A percentile compares a stretch with the other conserved stretches of the same genome.
These are phyloP conservation scores for Pelargonium fulgidum DNA, from an alignment of 441 rosid species.

Conservation along the genomic window DNA sequence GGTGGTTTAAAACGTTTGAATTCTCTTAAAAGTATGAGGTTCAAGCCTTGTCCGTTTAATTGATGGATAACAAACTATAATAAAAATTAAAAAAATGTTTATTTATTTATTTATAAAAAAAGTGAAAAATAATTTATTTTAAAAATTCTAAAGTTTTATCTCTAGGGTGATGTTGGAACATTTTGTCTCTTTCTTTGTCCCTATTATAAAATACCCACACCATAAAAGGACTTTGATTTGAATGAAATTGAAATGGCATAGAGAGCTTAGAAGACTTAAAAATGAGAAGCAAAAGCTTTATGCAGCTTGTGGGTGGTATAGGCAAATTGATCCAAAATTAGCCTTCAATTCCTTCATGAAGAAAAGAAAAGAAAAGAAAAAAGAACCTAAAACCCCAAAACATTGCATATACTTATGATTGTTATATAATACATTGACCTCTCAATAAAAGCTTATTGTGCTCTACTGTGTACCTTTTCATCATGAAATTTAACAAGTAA, in stretches of 20 bases:
- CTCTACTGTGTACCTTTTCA: background rate
- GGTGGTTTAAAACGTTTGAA: too few relatives aligned
- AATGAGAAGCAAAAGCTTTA: background rate
- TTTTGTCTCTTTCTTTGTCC: background rate
- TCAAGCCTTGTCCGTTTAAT: too few relatives aligned
- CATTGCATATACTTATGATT: background rate
- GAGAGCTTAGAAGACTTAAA: background rate
- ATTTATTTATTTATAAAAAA: too few relatives aligned
- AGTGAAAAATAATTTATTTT: too few relatives aligned
- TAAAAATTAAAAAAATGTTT: too few relatives aligned
- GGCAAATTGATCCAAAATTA: too few relatives aligned
- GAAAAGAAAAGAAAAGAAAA: background rate
- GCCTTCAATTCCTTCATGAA: slow-evolving; percentile 6
- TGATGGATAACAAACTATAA: too few relatives aligned
- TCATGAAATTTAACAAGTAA: background rate
- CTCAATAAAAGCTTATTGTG: slow-evolving; percentile 1
- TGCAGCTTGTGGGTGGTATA: background rate
- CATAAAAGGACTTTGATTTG: slow-evolving; percentile 1
- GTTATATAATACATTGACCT: background rate
- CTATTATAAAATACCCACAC: slow-evolving; percentile 5
- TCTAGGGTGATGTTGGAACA: background rate
- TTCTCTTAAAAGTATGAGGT: too few relatives aligned
- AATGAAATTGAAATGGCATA: background rate
- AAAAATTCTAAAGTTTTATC: too few relatives aligned
- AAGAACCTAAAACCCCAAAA: slow-evolving; percentile 1